Evolutionary conservation across 768 basidiomycete genomes (phyloP), one percentile per base, ranked within the genome.

Genomic region (Lactifluus pinguis): DNA sequence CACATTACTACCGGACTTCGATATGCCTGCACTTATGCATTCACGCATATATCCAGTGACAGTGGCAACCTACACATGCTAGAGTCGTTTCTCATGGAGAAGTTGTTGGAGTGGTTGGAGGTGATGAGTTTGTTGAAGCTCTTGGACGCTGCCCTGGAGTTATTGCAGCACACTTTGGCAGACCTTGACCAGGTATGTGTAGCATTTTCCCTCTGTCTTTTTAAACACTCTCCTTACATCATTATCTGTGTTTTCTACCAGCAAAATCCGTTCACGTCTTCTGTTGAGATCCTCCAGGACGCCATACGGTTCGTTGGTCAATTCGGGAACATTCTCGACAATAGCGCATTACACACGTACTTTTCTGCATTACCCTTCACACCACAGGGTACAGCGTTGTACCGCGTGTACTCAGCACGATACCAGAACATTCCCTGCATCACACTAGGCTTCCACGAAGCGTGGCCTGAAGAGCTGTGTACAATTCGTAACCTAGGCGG

Each of bases 371-470:
- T 62, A 13, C 61, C 61, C 15, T 62, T 62, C 21, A 41, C 56
- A 0, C 61, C 61, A 11, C 61, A 57, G 30, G 30, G 50, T 38
- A 62, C 61, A 45, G 55, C 30, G 11, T 51, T 62, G 17, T 62
- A 62, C 14, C 61, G 61, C n/a, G 39, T 57, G 10, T 62, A 62
- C 38, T 48, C 61, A 19, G 29, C 45, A 6, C 55, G 61, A 36
- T 62, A 62, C 51, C 41, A n/a, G 13, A 53, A 48, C 60, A 38
- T 67, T 17, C 59, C 66, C 30, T 42, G 53, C 53, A 50, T 71
- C 67, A 51, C 69, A 60, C 60, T 70, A 68, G 45, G 69, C 64
- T 49, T 68, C 66, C 44, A 67, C 62, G 25, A 66, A 49, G 7
- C 62, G 62, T 56, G 68, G 62, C 53, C 59, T 53, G 41, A 69